Base-by-base conservation (phyloP, 139 green algal genomes). In the Medakamo hakoo region DNA sequence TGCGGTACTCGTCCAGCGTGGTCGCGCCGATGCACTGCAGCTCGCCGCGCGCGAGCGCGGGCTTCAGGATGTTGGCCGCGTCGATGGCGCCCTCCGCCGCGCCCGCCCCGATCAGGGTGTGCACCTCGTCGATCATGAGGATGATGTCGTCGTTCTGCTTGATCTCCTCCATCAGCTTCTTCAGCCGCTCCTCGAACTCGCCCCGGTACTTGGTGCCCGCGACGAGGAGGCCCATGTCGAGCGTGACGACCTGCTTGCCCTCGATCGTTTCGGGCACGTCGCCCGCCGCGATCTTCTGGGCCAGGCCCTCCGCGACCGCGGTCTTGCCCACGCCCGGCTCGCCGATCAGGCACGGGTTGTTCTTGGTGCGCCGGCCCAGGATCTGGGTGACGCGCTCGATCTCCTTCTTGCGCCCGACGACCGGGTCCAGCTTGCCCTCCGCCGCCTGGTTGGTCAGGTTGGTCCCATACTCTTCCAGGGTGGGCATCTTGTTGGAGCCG, bases 161-260 rank as follows among this genome's bases (percentile, higher is more conserved):
- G 80, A 99, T 97, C 84, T 99, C 93, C 49, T 98, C 88, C 93
- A 99, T 98, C 48, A 99, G 83, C 88, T 98, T 98, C 88, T 98
- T 98, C 30, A 99, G 79, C 22, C 93, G 85, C 86, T 99, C 93
- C 84, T 99, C 93, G 81, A 99, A 98, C 80, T 99, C 93, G 60
- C 93, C 93, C 29, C 93, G 84, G 77, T 99, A 98, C 86, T 99
- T 99, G 73, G 93, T 98, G 57, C 93, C 93, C 2, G 93, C 93
- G 20, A 98, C 93, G 60, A 99, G 84, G 70, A 98, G 81, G 62
- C 93, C 93, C 93, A 99, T 98, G 82, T 99, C 93, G 65, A 99
- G 80, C 3, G 91, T 95, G 28, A 99, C 74, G 14, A 99, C 87
- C 85, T 92, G 87, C 86, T 99, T 99, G 76, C 89, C 93, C 81